Percentiles rank a stretch among this genome's conserved stretches.
Evolutionary conservation across 768 basidiomycete species (phyloP).

Genomic region (Pholiota molesta): DNA sequence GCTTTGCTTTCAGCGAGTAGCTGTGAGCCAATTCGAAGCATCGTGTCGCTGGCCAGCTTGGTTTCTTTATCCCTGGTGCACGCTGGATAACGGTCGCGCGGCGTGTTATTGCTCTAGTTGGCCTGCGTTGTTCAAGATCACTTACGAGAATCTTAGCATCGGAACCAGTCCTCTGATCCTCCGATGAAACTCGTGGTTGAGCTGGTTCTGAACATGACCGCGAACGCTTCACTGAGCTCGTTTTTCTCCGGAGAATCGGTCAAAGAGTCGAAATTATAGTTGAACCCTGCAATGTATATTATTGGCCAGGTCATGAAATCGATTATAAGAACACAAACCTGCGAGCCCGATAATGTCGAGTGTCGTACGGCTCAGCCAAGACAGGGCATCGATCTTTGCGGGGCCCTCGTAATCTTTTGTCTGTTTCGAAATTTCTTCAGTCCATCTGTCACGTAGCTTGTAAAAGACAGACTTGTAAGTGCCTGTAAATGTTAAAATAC

Average conservation of each 20-base stretch:
- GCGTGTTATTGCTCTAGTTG: background rate
- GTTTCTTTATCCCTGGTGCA: conserved; percentile 26
- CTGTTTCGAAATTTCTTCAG: conserved; percentile 32
- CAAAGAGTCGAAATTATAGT: conserved; percentile 31
- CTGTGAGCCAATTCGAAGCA: conserved; percentile 48
- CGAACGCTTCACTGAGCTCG: conserved; percentile 53
- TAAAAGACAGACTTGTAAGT: background rate
- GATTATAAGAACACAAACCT: conserved; percentile 32
- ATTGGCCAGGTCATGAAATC: too few species aligned
- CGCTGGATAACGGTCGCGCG: conserved; percentile 21
- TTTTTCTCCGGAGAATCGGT: conserved; percentile 35
- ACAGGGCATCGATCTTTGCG: conserved; percentile 55
- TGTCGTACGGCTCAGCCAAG: conserved; percentile 67
- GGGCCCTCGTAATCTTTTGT: conserved; percentile 14
- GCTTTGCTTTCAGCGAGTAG: conserved; percentile 51
- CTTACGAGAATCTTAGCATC: conserved; percentile 36
- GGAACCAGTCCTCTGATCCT: conserved; percentile 36
- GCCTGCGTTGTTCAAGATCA: background rate
- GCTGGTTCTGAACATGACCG: conserved; percentile 45
- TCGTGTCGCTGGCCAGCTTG: conserved; percentile 36
- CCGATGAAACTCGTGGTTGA: conserved; percentile 33
- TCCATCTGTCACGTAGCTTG: conserved; percentile 56
- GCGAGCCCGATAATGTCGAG: conserved; percentile 77
- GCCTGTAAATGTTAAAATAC: background rate
- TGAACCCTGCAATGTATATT: conserved; percentile 24